Conservation (phyloP, 148 eudicot genomes). For the Chenopodium suecicum region DNA sequence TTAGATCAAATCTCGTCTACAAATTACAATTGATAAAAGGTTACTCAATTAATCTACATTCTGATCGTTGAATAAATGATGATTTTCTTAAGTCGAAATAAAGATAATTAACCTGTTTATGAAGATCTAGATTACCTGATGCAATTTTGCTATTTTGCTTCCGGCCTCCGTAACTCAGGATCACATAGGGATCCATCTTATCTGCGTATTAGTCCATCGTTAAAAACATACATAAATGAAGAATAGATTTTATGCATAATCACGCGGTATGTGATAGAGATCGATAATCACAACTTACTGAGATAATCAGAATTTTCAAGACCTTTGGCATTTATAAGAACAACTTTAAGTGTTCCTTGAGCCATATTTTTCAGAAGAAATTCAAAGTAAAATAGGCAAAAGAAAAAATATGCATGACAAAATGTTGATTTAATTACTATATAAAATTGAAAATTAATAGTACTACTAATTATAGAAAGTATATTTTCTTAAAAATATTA, state of each 20-base stretch:
- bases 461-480: too few relatives aligned
- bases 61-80: neutral
- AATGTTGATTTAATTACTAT: too few relatives aligned
- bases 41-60: too few relatives aligned
- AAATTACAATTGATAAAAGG: too few relatives aligned
- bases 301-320: constrained; percentile 55
- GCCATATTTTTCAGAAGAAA: constrained; percentile 19
- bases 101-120: neutral
- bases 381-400: neutral
- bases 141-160: constrained; percentile 23
- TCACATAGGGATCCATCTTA: constrained; percentile 27
- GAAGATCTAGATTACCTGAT: constrained; percentile 17
- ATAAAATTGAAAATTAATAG: too few relatives aligned
- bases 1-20: too few relatives aligned
- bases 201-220: neutral
- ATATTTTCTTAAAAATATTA: too few relatives aligned
- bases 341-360: constrained; percentile 52
- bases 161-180: constrained; percentile 10
- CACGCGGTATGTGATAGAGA: neutral
- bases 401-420: neutral
- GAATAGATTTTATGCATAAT: neutral
- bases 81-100: neutral
- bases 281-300: constrained; percentile 30
- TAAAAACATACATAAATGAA: neutral
- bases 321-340: constrained; percentile 57